phyloP scores from a whole-genome alignment of 345 rosid genomes.

The Jatropha curcas region DNA sequence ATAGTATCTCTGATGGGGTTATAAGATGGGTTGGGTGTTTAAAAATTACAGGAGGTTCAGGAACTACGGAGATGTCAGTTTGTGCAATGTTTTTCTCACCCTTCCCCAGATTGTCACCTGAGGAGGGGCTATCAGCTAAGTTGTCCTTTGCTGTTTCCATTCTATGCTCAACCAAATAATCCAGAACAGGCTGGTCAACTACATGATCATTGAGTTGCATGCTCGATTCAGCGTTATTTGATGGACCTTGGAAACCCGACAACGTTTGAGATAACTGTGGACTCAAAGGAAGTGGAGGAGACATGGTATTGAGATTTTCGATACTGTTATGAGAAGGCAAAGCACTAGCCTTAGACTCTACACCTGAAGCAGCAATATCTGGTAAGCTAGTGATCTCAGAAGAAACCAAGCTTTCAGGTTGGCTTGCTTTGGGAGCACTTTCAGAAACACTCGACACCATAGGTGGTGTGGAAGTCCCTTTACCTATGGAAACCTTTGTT shows the following conservation, averaged over 20 bases:
- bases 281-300: constrained; percentile 24
- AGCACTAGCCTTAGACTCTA: constrained; percentile 36
- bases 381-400: constrained; percentile 36
- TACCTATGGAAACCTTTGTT: constrained; percentile 28
- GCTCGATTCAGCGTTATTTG: constrained; percentile 32
- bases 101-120: constrained; percentile 27
- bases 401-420: constrained; percentile 40
- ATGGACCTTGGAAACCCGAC: constrained; percentile 33
- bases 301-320: not conserved
- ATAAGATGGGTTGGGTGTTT: constrained; percentile 36
- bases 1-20: constrained; percentile 31
- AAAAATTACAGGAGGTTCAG: constrained; percentile 21
- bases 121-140: constrained; percentile 28
- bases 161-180: constrained; percentile 23
- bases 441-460: constrained; percentile 31
- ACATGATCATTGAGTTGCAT: constrained; percentile 34
- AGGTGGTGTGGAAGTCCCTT: constrained; percentile 19
- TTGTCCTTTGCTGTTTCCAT: constrained; percentile 14
- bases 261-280: constrained; percentile 20
- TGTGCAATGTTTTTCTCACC: constrained; percentile 21
- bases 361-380: constrained; percentile 27
- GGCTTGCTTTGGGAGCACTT: constrained; percentile 24
- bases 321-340: constrained; percentile 29
- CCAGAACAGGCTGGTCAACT: constrained; percentile 22
- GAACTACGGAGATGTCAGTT: constrained; percentile 14